These are phyloP conservation scores for Serpula lacrymans DNA, from an alignment of 768 basidiomycete species.

Conservation along the genomic window DNA sequence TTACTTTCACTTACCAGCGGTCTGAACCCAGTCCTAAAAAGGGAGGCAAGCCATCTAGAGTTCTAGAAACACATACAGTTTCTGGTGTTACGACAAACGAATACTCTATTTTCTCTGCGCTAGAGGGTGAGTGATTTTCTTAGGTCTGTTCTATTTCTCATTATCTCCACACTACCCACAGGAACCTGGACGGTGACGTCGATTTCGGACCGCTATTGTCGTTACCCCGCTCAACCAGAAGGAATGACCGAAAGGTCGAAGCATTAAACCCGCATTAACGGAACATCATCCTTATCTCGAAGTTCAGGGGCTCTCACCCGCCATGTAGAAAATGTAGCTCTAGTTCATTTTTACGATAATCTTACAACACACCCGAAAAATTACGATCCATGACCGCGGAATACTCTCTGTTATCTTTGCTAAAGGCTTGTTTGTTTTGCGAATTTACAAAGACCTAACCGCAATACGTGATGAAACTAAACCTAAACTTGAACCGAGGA, in stretches of 20 bases:
- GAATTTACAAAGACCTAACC: too few species aligned
- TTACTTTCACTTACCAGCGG: conserved; percentile 93
- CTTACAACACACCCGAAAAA: too few species aligned
- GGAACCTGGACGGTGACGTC: conserved; percentile 93
- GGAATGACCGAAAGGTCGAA: conserved; percentile 33
- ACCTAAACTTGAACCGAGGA: conserved; percentile 79
- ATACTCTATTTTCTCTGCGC: conserved; percentile 89
- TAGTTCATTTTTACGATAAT: conserved; percentile 12
- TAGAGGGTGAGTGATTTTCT: conserved; percentile 65
- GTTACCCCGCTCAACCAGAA: conserved; percentile 75
- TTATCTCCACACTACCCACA: conserved; percentile 25
- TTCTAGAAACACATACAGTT: conserved; percentile 91
- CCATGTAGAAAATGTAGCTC: conserved; percentile 25
- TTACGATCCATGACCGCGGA: too few species aligned
- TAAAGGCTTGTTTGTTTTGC: too few species aligned
- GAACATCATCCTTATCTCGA: conserved; percentile 9
- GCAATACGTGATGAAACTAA: too few species aligned
- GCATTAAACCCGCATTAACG: conserved; percentile 8
- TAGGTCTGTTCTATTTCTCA: background rate
- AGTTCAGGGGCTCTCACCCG: conserved; percentile 4
- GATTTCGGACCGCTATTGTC: conserved; percentile 85
- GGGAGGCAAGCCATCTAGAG: conserved; percentile 66
- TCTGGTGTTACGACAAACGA: conserved; percentile 69
- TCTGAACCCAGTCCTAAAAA: conserved; percentile 68
- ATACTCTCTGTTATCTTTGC: too few species aligned